Evolutionary conservation across 768 basidiomycete genomes (phyloP), one percentile per base, ranked within the genome.

Genomic region (Suillus decipiens): DNA sequence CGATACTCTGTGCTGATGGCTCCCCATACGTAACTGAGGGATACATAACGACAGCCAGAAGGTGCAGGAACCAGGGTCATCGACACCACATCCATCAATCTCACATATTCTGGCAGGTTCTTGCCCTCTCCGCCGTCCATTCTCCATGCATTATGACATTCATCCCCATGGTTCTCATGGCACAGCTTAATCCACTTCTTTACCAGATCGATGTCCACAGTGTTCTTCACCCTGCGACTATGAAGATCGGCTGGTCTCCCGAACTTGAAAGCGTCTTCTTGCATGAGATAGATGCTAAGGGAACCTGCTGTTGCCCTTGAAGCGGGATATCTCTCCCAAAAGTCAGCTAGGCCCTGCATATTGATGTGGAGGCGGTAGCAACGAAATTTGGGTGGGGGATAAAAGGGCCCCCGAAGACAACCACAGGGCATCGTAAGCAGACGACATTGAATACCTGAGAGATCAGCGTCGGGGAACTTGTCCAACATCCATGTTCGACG

Each of bases 1-100:
- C 48, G 31, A 50, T 63, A 63, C 9, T 63, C 43, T 24, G 39
- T 37, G 14, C 62, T 61, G 19, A 33, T 11, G n/a, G 37, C 28
- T 48, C 62, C 62, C 61, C 62, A 63, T 12, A 63, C 24, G 19
- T 63, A 63, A 60, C 62, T 63, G 10, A 63, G 62, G 36, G 62
- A 47, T 5, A 63, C 19, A 53, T 55, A 63, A 34, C 61, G 24
- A 43, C 61, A 64, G 24, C n/a, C 17, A 34, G 60, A 48, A n/a
- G 42, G 33, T 14, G 51, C 61, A 6, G 36, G 61, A 53, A 64
- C 48, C 3, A 64, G 12, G 14, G 48, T 15, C 63, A 64, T 63
- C 8, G 41, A 36, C 15, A 36, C 36, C 19, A 47, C 61, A 6
- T 63, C 63, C 22, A 64, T 15, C 50, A 64, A 45, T 34, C 61